Base-by-base conservation (phyloP, 768 basidiomycete species). In the Mycena sanguinolenta region DNA sequence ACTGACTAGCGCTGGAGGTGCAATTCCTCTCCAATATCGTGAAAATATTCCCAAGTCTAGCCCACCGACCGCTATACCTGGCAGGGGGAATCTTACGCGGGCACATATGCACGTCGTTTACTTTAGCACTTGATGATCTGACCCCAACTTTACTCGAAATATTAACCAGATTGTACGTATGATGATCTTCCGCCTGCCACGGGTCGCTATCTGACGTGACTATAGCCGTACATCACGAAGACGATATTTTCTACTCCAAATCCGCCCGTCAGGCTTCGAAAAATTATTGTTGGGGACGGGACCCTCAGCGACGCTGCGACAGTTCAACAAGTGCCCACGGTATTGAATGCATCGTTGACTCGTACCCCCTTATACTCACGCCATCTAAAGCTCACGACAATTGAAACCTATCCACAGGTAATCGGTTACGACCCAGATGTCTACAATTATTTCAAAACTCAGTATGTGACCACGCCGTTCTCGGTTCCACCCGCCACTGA, bases 21-120 rank as follows among this genome's bases (percentile, higher is more conserved):
- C 90, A 89, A 19, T 94, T 94, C 76, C 77, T 95, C 53, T 79
- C 79, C 25, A 94, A 94, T 76, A 81, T 93, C 7, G 90, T 93
- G 74, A 90, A 90, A 74, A 88, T 93, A 19, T 94, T 94, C 78
- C 93, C 93, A 12, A 84, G 86, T 72, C 83, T 94, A 28, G 87
- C 87, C 14, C 87, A 80, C 2, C 88, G 93, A 17, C 92, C 93
- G 17, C 83, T 94, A 39, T 81, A 90, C 76, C 74, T 94, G 49
- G 86, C 87, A 0, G 93, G n/a, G 93, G 10, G 93, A 94, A 79
- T 92, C 90, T 72, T 93, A 93, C 77, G 89, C 93, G 7, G 93
- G 93, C 23, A 86, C 84, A 63, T 92, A 92, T 73, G 44, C 44
- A 46, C 44, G 44, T 46, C 44, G 7, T n/a, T 46, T n/a, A n/a